A percentile compares a stretch with the other conserved stretches of the same genome.
These are phyloP conservation scores for Scutellaria baicalensis DNA, from an alignment of 257 asterid species.

Conservation along the genomic window DNA sequence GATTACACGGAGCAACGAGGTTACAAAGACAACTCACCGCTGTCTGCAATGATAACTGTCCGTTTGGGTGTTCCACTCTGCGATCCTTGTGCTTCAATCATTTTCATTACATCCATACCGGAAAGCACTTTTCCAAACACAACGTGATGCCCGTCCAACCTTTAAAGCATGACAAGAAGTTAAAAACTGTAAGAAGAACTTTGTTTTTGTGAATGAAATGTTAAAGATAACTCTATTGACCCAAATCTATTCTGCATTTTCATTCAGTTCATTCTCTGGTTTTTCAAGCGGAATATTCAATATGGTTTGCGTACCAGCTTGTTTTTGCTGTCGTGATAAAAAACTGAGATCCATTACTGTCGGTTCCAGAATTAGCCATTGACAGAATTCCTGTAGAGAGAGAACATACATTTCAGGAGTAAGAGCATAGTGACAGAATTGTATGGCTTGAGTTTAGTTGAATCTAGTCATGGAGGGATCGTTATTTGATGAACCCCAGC, in stretches of 20 bases:
- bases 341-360: constrained; percentile 88
- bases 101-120: constrained; percentile 78
- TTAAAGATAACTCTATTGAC: background rate
- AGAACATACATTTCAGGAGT: background rate
- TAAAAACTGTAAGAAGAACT: background rate
- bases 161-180: constrained; percentile 6
- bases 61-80: constrained; percentile 57
- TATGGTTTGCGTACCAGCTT: constrained; percentile 46
- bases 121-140: constrained; percentile 89
- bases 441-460: background rate
- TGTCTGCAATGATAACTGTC: constrained; percentile 47
- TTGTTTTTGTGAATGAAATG: background rate
- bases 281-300: background rate
- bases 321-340: constrained; percentile 73
- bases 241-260: no score
- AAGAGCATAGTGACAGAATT: background rate
- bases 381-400: constrained; percentile 53
- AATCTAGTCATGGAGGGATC: background rate
- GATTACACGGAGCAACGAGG: background rate
- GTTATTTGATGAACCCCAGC: background rate
- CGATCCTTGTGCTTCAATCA: constrained; percentile 63
- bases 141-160: constrained; percentile 93
- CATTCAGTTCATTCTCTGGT: no score
- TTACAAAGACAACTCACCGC: constrained; percentile 63
- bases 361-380: constrained; percentile 90